These are phyloP conservation scores for Penicillium taxi DNA, from an alignment of 495 filamentous ascomycete species.

Conservation along the genomic window DNA sequence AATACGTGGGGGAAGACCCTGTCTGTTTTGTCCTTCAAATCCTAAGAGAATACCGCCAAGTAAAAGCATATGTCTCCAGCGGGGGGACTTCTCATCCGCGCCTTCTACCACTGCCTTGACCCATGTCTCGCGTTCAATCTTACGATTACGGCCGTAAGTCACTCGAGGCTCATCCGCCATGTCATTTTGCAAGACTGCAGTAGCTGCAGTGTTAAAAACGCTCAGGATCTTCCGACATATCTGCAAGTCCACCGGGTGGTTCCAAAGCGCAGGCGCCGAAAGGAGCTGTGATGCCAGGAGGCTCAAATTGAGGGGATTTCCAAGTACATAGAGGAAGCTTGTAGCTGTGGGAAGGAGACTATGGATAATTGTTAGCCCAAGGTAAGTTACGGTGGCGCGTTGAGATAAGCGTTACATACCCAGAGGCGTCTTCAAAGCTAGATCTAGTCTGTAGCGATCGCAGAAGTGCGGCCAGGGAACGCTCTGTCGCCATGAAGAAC, in stretches of 20 bases:
- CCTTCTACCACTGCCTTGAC: slow-evolving; percentile 73
- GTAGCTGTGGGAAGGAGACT: slow-evolving; percentile 76
- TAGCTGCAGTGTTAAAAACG: slow-evolving; percentile 79
- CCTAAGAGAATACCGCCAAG: slow-evolving; percentile 77
- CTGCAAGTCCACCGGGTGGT: slow-evolving; percentile 59
- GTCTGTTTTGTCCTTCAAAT: slow-evolving; percentile 60
- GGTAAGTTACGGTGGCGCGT: slow-evolving; percentile 1
- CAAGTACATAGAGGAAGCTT: slow-evolving; percentile 71
- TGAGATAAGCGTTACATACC: slow-evolving; percentile 34
- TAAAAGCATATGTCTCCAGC: slow-evolving; percentile 83
- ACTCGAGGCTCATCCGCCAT: slow-evolving; percentile 32
- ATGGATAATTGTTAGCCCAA: slow-evolving; percentile 10
- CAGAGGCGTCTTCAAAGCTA: slow-evolving; percentile 43
- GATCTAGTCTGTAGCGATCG: slow-evolving; percentile 45
- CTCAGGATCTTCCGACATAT: slow-evolving; percentile 70
- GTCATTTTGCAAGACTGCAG: slow-evolving; percentile 54
- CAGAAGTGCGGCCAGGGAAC: slow-evolving; percentile 43
- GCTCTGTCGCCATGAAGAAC: slow-evolving; percentile 41
- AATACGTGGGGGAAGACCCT: slow-evolving; percentile 53
- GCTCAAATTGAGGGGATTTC: slow-evolving; percentile 84
- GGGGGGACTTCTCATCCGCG: slow-evolving; percentile 70
- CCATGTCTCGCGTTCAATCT: slow-evolving; percentile 65
- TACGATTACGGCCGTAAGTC: slow-evolving; percentile 36
- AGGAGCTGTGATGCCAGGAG: slow-evolving; percentile 88
- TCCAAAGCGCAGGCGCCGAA: slow-evolving; percentile 80